Base-by-base conservation (phyloP, 306 rosid species). In the Biancaea sappan region DNA sequence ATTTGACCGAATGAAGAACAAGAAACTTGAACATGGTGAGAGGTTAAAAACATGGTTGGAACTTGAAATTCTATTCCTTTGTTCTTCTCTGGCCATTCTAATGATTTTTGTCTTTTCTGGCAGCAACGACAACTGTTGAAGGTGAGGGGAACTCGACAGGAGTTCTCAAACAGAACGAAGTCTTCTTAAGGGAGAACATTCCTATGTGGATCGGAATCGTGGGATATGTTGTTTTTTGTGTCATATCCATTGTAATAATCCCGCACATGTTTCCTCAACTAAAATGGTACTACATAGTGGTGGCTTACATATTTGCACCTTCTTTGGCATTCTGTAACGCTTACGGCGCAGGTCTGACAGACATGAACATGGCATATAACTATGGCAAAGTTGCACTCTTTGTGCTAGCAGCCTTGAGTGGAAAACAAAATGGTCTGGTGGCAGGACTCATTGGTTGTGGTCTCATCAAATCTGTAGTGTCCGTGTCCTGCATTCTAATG, bases 261-360 rank as follows among this genome's bases (percentile, higher is more conserved):
- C 98, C 98, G 0, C 71, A 38, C 54, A 85, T 46, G 73, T 60
- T 56, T 54, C 41, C 63, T 70, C 32, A 32, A 22, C 53, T 77
- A 10, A 77, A 77, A 35, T 77, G 80, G 80, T 77, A 9, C 75
- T 77, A 57, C 15, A 75, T 77, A 3, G 69, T 67, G 62, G 53
- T 58, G 37, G 63, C 76, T 6, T 77, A 77, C 65, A 37, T 69
- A 6, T 40, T 77, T 84, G 97, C 97, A 34, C 99, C 97, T 9
- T 80, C 99, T 21, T 89, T 94, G 1, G 99, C 97, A 47, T 94
- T 94, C 84, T 94, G 99, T 73, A 94, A 94, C 43, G 97, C 97
- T 15, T 94, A 83, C 26, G 99, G 99, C 47, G 88, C 96, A 10
- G 97, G 99, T n/a, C 90, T 94, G 14, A 91, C 99, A 0, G 96